Evolutionary conservation across 495 filamentous ascomycete species (phyloP).

Genomic region (Annulohypoxylon maeteangense): DNA sequence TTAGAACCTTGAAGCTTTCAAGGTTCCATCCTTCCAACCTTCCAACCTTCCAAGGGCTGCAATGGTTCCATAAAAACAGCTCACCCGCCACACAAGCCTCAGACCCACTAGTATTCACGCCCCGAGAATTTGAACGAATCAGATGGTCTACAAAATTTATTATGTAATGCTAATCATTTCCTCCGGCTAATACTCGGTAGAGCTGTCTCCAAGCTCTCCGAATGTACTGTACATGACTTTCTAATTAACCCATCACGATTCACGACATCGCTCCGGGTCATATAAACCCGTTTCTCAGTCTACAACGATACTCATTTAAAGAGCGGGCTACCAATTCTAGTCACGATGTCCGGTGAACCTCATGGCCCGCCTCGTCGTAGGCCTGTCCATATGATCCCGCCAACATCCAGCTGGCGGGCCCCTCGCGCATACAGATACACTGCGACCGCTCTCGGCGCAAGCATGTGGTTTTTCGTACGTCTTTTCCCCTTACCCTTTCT

Average conservation of each 20-base stretch:
- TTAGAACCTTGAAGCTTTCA: constrained; percentile 6
- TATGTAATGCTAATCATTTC: not conserved
- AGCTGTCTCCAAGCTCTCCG: not conserved
- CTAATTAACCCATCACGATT: constrained; percentile 19
- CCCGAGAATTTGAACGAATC: too few relatives aligned
- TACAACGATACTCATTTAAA: constrained; percentile 4
- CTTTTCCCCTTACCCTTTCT: not conserved
- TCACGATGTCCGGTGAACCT: not conserved
- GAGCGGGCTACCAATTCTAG: not conserved
- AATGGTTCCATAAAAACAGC: not conserved
- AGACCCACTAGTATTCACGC: not conserved
- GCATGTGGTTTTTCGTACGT: constrained; percentile 99
- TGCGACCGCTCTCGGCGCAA: constrained; percentile 87
- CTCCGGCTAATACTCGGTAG: constrained; percentile 13
- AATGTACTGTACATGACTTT: not conserved
- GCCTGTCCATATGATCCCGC: not conserved
- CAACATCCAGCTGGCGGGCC: constrained; percentile 55
- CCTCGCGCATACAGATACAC: constrained; percentile 83
- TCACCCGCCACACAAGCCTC: constrained; percentile 15
- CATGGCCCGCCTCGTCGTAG: too few relatives aligned
- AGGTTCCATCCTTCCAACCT: not conserved
- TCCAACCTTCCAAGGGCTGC: not conserved
- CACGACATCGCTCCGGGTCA: constrained; percentile 13
- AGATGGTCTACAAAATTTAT: not conserved
- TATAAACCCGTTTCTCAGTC: not conserved